A percentile compares a stretch with the other conserved stretches of the same genome.
phyloP scores from a whole-genome alignment of 768 basidiomycete genomes.

The Boletus patriciae region DNA sequence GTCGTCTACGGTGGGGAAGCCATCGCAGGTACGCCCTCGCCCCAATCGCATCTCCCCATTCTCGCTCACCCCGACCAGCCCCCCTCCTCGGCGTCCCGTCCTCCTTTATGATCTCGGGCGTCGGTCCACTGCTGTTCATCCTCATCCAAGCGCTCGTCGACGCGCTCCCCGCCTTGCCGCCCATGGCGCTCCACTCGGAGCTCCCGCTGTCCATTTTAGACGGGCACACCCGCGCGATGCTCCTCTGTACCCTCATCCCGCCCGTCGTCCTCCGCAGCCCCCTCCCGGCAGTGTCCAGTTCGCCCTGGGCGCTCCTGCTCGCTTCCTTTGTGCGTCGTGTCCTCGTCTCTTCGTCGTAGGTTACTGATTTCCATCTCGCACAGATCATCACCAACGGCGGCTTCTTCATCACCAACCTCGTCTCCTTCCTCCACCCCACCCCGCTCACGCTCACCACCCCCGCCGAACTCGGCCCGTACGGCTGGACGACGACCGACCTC shows the following conservation, averaged over 20 bases:
- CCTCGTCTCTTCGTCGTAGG: neutral
- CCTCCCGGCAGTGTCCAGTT: slow-evolving; percentile 50
- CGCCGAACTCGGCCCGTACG: slow-evolving; percentile 74
- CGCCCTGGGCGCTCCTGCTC: slow-evolving; percentile 76
- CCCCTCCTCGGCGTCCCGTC: slow-evolving; percentile 65
- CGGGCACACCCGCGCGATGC: slow-evolving; percentile 73
- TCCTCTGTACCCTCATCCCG: slow-evolving; percentile 77
- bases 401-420: slow-evolving; percentile 74
- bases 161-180: slow-evolving; percentile 48
- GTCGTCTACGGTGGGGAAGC: slow-evolving; percentile 83
- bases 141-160: slow-evolving; percentile 61
- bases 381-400: slow-evolving; percentile 76
- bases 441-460: slow-evolving; percentile 71
- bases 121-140: slow-evolving; percentile 61
- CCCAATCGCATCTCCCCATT: neutral
- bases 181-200: slow-evolving; percentile 57
- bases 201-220: slow-evolving; percentile 74
- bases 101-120: slow-evolving; percentile 79
- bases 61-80: slow-evolving; percentile 28
- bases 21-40: slow-evolving; percentile 50
- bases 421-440: slow-evolving; percentile 74
- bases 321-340: slow-evolving; percentile 60
- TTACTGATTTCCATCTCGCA: neutral
- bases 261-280: slow-evolving; percentile 59
- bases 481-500: slow-evolving; percentile 83